A percentile compares a stretch with the other conserved stretches of the same genome.
These are phyloP conservation scores for Schrenkiella parvula DNA, from an alignment of 345 rosid genomes.

Conservation along the genomic window DNA sequence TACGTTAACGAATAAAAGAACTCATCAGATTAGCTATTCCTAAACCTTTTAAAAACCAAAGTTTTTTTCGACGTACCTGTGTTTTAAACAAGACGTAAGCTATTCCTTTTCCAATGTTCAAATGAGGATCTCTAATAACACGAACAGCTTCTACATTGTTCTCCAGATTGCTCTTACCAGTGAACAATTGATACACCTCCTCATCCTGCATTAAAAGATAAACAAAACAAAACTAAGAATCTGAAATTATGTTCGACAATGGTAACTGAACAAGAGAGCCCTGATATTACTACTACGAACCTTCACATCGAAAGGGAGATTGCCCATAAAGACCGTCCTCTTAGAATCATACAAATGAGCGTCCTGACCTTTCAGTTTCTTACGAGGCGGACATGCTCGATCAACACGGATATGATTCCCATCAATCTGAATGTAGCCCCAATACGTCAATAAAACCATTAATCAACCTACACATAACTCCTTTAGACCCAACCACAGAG, in stretches of 20 bases:
- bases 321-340: constrained; percentile 88
- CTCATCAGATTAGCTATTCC: background rate
- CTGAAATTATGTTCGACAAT: background rate
- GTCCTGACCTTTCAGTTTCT: constrained; percentile 67
- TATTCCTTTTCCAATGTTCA: constrained; percentile 89
- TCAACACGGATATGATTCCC: constrained; percentile 95
- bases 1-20: background rate
- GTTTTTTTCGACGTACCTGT: constrained; percentile 41
- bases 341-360: constrained; percentile 63
- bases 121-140: constrained; percentile 77
- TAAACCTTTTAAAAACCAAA: background rate
- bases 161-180: constrained; percentile 51
- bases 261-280: background rate
- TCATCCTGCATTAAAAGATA: constrained; percentile 54
- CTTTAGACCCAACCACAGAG: background rate
- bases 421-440: constrained; percentile 46
- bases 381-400: constrained; percentile 95
- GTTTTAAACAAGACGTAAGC: constrained; percentile 91
- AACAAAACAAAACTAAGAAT: background rate
- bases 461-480: background rate
- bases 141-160: constrained; percentile 85
- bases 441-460: background rate
- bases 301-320: constrained; percentile 97
- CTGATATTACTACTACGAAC: constrained; percentile 32
- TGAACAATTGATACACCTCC: constrained; percentile 81